A percentile compares a stretch with the other conserved stretches of the same genome.
Conservation (phyloP, 768 basidiomycete species). For the Tubosaeta brunneosetosa region DNA sequence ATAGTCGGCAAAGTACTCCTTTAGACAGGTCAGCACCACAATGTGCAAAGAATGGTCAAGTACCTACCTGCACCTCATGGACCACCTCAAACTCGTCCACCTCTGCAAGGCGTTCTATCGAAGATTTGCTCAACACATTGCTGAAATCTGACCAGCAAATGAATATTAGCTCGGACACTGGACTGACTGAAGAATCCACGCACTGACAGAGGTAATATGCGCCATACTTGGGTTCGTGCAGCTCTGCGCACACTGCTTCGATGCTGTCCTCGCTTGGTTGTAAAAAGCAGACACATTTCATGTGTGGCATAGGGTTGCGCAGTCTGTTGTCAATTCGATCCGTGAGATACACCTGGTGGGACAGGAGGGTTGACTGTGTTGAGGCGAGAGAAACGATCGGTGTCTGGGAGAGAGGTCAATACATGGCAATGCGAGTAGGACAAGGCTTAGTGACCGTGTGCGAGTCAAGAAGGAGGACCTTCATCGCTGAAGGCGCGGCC, state of each 20-base stretch:
- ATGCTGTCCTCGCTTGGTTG: conserved; percentile 79
- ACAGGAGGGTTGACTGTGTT: conserved; percentile 88
- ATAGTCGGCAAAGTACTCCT: conserved; percentile 99
- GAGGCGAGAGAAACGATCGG: conserved; percentile 93
- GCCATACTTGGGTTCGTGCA: conserved; percentile 89
- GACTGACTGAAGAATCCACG: conserved; percentile 48
- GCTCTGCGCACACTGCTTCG: conserved; percentile 75
- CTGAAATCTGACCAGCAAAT: conserved; percentile 71
- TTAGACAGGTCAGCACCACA: conserved; percentile 11
- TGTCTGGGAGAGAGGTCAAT: conserved; percentile 48
- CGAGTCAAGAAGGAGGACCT: conserved; percentile 88
- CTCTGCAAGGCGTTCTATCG: conserved; percentile 89
- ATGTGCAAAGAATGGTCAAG: neutral
- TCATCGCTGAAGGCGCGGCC: conserved; percentile 83
- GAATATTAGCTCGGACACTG: conserved; percentile 15
- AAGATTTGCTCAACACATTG: conserved; percentile 82
- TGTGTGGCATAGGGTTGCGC: conserved; percentile 89
- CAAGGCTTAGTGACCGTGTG: conserved; percentile 68
- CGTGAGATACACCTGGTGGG: conserved; percentile 96
- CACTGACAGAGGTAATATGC: conserved; percentile 99
- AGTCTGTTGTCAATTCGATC: conserved; percentile 95
- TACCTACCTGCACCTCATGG: conserved; percentile 84
- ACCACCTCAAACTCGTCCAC: conserved; percentile 97
- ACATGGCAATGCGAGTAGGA: neutral
- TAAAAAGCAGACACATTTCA: conserved; percentile 96